Conservation (phyloP, 148 eudicot genomes). For the Silene latifolia region DNA sequence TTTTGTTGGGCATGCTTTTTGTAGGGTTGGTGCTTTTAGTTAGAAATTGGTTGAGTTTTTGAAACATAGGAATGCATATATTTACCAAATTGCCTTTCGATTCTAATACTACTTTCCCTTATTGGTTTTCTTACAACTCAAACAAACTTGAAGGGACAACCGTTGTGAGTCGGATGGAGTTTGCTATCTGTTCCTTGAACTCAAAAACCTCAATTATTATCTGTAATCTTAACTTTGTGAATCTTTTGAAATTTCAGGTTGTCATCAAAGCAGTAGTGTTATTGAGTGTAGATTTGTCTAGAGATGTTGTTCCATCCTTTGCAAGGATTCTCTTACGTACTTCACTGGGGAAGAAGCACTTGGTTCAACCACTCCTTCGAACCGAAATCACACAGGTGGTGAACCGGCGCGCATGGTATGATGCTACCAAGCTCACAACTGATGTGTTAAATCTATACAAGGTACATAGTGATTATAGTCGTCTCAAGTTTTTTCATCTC, state of each 20-base stretch:
- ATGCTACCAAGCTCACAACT: slow-evolving; percentile 83
- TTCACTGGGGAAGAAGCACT: slow-evolving; percentile 83
- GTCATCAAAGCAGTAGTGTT: slow-evolving; percentile 69
- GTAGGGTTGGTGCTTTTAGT: not conserved
- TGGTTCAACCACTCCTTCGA: slow-evolving; percentile 79
- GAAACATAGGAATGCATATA: not conserved
- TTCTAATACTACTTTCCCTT: not conserved
- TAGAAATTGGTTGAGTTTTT: not conserved
- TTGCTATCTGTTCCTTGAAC: too few species aligned
- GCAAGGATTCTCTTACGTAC: slow-evolving; percentile 88
- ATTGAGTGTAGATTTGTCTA: slow-evolving; percentile 68
- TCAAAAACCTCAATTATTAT: too few species aligned
- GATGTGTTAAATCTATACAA: slow-evolving; percentile 83
- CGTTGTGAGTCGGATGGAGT: too few species aligned
- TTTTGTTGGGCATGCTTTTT: not conserved
- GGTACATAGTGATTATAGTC: slow-evolving; percentile 39
- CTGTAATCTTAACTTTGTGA: not conserved
- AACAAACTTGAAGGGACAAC: not conserved
- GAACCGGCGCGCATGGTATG: slow-evolving; percentile 95
- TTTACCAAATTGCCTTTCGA: not conserved
- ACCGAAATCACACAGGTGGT: slow-evolving; percentile 96
- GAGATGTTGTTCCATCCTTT: slow-evolving; percentile 90
- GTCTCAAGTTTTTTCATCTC: not conserved
- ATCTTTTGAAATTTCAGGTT: slow-evolving; percentile 41
- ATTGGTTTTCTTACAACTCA: not conserved